phyloP scores from a whole-genome alignment of 1,284 basidiomycete species.

The Cutaneotrichosporon spelunceum region DNA sequence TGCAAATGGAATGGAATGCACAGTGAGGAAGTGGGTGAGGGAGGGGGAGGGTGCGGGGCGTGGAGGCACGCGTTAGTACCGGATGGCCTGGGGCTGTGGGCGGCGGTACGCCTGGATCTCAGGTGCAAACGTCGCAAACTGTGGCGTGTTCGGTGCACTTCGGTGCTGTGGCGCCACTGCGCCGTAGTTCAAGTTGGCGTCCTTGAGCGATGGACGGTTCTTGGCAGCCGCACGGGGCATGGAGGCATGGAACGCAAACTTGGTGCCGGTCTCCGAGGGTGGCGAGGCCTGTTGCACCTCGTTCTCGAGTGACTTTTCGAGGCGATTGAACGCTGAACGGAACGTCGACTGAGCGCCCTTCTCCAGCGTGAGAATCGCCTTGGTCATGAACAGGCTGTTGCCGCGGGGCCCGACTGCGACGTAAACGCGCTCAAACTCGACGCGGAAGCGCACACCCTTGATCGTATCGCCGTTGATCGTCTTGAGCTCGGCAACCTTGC shows the following conservation, averaged over 20 bases:
- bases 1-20: background rate
- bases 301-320: conserved; percentile 15
- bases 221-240: conserved; percentile 9
- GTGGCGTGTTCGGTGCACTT: conserved; percentile 16
- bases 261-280: background rate
- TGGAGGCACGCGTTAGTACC: conserved; percentile 4
- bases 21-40: no score
- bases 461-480: conserved; percentile 29
- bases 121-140: conserved; percentile 12
- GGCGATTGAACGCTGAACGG: conserved; percentile 32
- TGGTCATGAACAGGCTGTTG: conserved; percentile 34
- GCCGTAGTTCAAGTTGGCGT: conserved; percentile 8
- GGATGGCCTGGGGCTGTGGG: conserved; percentile 12
- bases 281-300: conserved; percentile 9
- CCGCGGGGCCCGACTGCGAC: conserved; percentile 29
- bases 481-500: conserved; percentile 37
- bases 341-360: conserved; percentile 51
- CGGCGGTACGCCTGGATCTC: conserved; percentile 8
- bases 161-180: conserved; percentile 25
- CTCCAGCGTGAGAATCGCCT: conserved; percentile 47
- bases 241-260: conserved; percentile 9
- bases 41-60: background rate
- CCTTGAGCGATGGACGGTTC: conserved; percentile 13
- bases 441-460: conserved; percentile 48
- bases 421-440: conserved; percentile 43